Evolutionary conservation across 306 rosid genomes (phyloP), one percentile per base, ranked within the genome.

Genomic region (Senna tora): DNA sequence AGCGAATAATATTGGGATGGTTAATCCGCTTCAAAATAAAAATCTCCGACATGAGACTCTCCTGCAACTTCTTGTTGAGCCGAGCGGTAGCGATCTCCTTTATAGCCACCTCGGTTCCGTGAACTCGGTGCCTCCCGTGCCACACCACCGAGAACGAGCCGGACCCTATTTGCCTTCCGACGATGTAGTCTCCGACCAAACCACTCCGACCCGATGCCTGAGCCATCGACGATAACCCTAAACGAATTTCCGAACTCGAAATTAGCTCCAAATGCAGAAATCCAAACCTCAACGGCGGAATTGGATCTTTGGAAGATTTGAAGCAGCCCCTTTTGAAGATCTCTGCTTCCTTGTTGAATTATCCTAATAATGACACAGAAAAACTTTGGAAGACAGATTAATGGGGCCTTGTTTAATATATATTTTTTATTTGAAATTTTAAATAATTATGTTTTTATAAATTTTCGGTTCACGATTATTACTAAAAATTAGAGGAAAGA

Each of bases 61-160:
- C 99, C 72, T 84, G 96, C 87, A 95, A 73, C 85, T 95, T 95
- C 82, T 89, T 86, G 73, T 86, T 92, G 62, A 95, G 96, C 59
- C 92, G 82, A 8, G 73, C 73, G 75, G 83, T 95, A 34, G 86
- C 87, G 76, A 95, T 95, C 83, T 95, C 99, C 83, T 95, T 95
- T 43, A 91, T 95, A 56, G 99, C 99, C 59, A 95, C 99, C 80
- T 95, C 99, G 9, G 97, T 89, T 28, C 97, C 97, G 46, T 89
- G 96, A 39, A 91, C 89, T 25, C 87, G 80, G 84, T 95, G 97
- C 75, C 96, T 79, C 52, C 86, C 99, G 60, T 85, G 90, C 99
- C 97, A 95, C 50, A 95, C 99, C 73, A 87, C 96, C 66, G 99
- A 95, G 86, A 95, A 95, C 71, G 99, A 95, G 33, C 99, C 99